Evolutionary conservation across 2,329 filamentous ascomycete genomes (phyloP), one percentile per base, ranked within the genome.

Genomic region (Fusarium temperatum): DNA sequence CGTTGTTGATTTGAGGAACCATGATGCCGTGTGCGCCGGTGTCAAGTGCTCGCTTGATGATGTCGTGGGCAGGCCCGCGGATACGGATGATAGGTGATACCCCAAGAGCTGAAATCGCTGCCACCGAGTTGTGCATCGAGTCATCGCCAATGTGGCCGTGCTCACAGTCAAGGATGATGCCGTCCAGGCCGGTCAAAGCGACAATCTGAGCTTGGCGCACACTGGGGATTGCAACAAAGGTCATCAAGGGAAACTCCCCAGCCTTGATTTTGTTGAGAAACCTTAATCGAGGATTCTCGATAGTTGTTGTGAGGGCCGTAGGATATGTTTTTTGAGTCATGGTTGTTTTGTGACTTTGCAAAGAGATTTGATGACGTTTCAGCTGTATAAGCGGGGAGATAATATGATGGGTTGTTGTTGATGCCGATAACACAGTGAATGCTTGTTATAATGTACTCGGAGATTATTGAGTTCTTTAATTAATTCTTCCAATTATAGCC

Each of bases 201-300:
- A 88, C 83, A 20, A 88, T 84, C 65, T 88, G 86, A 39, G 86
- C 86, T 66, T 81, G 78, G 45, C 86, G 83, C 2, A 87, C 80
- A 1, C 84, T 86, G 6, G 84, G 84, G 15, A 88, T 80, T 35
- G 82, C 85, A 76, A 87, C 79, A 74, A 88, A 88, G 8, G 86
- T 87, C 84, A 87, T 83, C 8, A 87, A 64, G 12, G 85, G 85
- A 64, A 79, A 84, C 28, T 82, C 79, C 30, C 80, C 80, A 20
- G 79, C 73, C 63, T 78, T 81, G 71, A 87, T 76, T 42, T 82
- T 83, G 65, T 87, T 87, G 66, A 87, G 81, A 7, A 87, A 76
- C 58, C 82, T 80, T 61, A 86, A 74, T 14, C 82, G 82, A 67
- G 84, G 80, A 73, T 86, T 86, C 22, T 82, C 55, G 48, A 84